A percentile compares a stretch with the other conserved stretches of the same genome.
Evolutionary conservation across 306 rosid species (phyloP).

Genomic region (Castanea crenata): DNA sequence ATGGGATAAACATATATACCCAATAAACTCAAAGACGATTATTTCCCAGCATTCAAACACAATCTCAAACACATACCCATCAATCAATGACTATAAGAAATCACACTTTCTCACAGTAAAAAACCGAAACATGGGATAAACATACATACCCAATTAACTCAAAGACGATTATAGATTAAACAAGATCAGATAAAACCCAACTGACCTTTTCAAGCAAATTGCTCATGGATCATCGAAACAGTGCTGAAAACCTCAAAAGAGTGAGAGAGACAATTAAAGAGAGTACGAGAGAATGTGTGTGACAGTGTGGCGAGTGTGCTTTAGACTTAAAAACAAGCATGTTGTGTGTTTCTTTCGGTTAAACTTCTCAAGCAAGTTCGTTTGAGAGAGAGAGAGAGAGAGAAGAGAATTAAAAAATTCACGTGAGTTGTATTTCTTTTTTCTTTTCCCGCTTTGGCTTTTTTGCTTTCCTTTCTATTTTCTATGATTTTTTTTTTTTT

Average conservation of each 20-base stretch:
- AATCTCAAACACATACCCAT: neutral
- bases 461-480: too few relatives aligned
- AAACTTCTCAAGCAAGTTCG: too few relatives aligned
- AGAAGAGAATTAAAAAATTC: too few relatives aligned
- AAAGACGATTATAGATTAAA: neutral
- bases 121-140: neutral
- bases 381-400: too few relatives aligned
- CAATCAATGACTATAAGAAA: neutral
- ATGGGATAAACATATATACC: neutral
- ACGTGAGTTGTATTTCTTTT: too few relatives aligned
- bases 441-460: too few relatives aligned
- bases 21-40: neutral
- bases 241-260: neutral
- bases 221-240: neutral
- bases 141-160: neutral
- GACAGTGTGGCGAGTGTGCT: too few relatives aligned
- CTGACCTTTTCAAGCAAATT: constrained; percentile 2
- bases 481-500: too few relatives aligned
- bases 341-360: neutral
- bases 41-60: neutral
- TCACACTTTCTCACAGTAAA: neutral
- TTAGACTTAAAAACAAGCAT: neutral
- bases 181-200: neutral
- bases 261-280: neutral
- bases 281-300: neutral